Percentiles rank a stretch among this genome's conserved stretches.
Evolutionary conservation across 345 rosid genomes (phyloP).

Genomic region (Excoecaria agallocha): DNA sequence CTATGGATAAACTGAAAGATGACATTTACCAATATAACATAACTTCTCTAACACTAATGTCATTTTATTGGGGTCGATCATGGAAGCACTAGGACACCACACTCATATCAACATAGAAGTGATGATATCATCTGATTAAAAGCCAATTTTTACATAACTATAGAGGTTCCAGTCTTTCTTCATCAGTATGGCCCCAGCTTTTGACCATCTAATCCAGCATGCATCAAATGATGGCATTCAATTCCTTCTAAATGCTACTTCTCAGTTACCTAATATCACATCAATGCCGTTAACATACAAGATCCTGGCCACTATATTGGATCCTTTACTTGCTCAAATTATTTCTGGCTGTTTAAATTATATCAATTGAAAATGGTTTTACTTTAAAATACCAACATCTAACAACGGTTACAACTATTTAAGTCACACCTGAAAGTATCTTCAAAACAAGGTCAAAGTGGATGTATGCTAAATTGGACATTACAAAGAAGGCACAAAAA

Average conservation of each 20-base stretch:
- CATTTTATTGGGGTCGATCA: background rate
- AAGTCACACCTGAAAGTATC: background rate
- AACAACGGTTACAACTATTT: background rate
- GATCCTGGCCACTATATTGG: background rate
- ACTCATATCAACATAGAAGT: background rate
- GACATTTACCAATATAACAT: background rate
- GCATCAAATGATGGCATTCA: background rate
- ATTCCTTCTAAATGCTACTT: too few species aligned
- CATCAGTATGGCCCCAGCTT: background rate
- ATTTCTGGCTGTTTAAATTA: background rate
- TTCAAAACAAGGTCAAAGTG: background rate
- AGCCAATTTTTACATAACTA: background rate
- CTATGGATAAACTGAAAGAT: background rate
- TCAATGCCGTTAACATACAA: background rate
- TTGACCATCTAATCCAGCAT: background rate
- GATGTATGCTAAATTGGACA: background rate
- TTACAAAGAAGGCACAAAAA: background rate
- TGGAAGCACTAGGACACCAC: background rate
- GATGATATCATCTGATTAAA: background rate
- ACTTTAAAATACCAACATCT: background rate
- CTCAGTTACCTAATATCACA: background rate
- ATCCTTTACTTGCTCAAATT: slow-evolving; percentile 10
- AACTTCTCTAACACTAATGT: background rate
- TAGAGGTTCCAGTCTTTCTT: background rate
- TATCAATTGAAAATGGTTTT: background rate